phyloP scores from a whole-genome alignment of 257 asterid species.

The Fraxinus americana region DNA sequence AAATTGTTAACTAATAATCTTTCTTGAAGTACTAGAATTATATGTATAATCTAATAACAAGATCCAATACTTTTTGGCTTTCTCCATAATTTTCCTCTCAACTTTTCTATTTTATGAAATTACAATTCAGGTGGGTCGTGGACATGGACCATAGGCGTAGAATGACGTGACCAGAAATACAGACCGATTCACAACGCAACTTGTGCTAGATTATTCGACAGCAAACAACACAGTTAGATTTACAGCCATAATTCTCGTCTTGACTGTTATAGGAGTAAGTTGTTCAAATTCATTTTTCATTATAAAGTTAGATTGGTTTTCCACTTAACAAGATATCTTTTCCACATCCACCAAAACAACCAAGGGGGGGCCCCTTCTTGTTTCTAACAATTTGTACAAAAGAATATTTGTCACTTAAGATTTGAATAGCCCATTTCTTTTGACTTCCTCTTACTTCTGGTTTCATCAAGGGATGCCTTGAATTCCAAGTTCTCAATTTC shows the following conservation, averaged over 20 bases:
- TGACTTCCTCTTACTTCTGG: slow-evolving; percentile 28
- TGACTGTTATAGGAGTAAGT: neutral
- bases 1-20: neutral
- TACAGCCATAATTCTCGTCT: neutral
- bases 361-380: neutral
- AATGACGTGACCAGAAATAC: neutral
- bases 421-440: slow-evolving; percentile 17
- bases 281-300: neutral
- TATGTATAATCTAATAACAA: neutral
- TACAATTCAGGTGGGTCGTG: neutral
- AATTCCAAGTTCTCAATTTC: slow-evolving; percentile 37
- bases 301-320: neutral
- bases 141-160: neutral
- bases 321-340: neutral
- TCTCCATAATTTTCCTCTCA: neutral
- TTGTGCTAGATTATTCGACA: too few relatives aligned
- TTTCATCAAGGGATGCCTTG: slow-evolving; percentile 41
- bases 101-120: too few relatives aligned
- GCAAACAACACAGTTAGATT: neutral
- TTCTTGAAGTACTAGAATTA: neutral
- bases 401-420: slow-evolving; percentile 31
- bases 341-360: neutral
- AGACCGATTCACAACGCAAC: neutral
- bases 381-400: slow-evolving; percentile 20
- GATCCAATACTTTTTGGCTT: neutral